phyloP scores from a whole-genome alignment of 352 stramenopile genomes.

The Globisporangium paddicum region DNA sequence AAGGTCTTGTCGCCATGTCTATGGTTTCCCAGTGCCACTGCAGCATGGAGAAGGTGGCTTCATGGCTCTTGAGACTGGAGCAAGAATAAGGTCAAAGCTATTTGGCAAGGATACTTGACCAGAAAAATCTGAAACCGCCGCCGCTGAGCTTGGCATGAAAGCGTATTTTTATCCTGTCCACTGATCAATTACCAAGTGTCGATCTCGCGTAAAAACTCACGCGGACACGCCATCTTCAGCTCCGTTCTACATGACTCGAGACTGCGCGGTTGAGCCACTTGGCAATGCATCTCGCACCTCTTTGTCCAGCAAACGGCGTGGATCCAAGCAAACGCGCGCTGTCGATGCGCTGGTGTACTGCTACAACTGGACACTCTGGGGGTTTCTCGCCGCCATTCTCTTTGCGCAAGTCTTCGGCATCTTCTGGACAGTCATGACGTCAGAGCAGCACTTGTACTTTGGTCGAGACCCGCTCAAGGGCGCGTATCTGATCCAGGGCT shows the following conservation, averaged over 20 bases:
- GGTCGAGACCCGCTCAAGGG: constrained; percentile 11
- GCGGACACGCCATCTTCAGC: too few relatives aligned
- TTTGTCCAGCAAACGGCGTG: not conserved
- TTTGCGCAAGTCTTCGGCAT: constrained; percentile 27
- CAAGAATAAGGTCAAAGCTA: too few relatives aligned
- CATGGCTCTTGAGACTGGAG: too few relatives aligned
- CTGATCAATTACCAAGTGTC: too few relatives aligned
- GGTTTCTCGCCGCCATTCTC: constrained; percentile 21
- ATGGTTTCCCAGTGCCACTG: too few relatives aligned
- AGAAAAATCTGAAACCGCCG: too few relatives aligned
- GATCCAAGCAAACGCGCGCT: not conserved
- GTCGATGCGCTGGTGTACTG: not conserved
- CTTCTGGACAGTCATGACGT: constrained; percentile 9
- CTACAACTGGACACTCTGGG: constrained; percentile 31
- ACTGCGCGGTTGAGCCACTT: not conserved
- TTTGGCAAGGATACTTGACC: too few relatives aligned
- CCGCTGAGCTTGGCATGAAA: too few relatives aligned
- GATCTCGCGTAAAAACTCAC: too few relatives aligned
- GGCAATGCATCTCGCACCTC: not conserved
- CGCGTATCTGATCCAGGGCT: constrained; percentile 17
- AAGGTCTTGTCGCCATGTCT: too few relatives aligned
- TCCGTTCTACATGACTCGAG: not conserved
- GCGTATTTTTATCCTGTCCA: too few relatives aligned
- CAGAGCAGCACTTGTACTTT: not conserved
- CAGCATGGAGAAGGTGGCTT: too few relatives aligned